Base-by-base conservation (phyloP, 805 yeast species). In the Ogataea haglerorum region DNA sequence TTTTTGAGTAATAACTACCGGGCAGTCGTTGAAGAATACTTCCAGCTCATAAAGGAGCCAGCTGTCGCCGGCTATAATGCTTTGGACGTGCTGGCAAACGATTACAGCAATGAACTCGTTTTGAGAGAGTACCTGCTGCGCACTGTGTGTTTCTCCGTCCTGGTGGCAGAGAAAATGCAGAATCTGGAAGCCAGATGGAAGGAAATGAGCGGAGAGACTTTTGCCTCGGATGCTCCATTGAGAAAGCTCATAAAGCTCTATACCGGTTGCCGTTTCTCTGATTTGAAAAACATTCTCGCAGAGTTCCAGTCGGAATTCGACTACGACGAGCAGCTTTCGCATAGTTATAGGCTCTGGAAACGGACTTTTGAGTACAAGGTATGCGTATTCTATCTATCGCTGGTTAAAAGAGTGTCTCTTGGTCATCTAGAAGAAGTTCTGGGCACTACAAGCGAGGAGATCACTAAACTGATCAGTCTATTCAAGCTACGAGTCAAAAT, bases 371-470 rank as follows among this genome's bases (percentile, higher is more conserved):
- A 66, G 40, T 51, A 54, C 28, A 64, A 60, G 43, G 51, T 56
- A 2, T 60, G 60, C 36, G 32, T 56, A 4, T 48, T 58, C 4
- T 70, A 67, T 36, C 47, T 70, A 2, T 62, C 69, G 0, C 37
- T 65, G 12, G 43, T 60, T 22, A 51, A 55, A 10, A 40, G 40
- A 25, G 58, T 55, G 10, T 25, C 50, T 2, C 25, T 58, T 5
- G 33, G 28, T 2, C 58, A 56, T 26, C 39, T 64, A 43, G 40
- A 51, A 12, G 7, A 6, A 6, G 46, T 45, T 18, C 52, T 64
- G 34, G 54, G 55, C 3, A 32, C 38, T 1, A 22, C 61, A 7
- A 32, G 47, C 6, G 27, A 36, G 8, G 57, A 55, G 17, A 25
- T 63, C 6, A 29, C 47, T 26, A 40, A 49, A 12, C 34, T 63